A percentile compares a stretch with the other conserved stretches of the same genome.
Evolutionary conservation across 345 rosid genomes (phyloP).

Genomic region (Citrus medica): DNA sequence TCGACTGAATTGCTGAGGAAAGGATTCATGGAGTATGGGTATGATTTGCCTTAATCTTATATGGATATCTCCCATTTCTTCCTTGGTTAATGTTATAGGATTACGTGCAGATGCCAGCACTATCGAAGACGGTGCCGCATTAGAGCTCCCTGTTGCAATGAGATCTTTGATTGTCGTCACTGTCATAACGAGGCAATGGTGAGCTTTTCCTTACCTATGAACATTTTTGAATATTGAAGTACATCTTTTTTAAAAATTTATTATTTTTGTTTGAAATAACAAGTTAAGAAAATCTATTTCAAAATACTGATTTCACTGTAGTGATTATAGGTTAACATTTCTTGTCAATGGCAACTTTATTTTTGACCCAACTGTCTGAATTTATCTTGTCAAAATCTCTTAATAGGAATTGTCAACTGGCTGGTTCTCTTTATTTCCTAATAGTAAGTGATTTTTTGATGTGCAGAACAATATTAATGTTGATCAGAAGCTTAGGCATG

Average conservation of each 20-base stretch:
- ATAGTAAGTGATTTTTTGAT: not conserved
- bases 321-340: not conserved
- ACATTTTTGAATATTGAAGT: not conserved
- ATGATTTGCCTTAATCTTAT: not conserved
- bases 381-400: not conserved
- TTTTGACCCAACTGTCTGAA: not conserved
- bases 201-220: not conserved
- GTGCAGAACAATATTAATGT: conserved; percentile 60
- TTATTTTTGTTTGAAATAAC: not conserved
- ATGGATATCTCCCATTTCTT: not conserved
- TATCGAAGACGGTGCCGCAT: conserved; percentile 71
- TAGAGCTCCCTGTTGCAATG: conserved; percentile 86
- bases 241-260: not conserved
- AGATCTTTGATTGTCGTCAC: conserved; percentile 81
- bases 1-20: conserved; percentile 29
- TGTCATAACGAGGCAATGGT: conserved; percentile 86
- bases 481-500: conserved; percentile 65
- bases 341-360: not conserved
- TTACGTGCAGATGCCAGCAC: conserved; percentile 58
- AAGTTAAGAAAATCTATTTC: not conserved
- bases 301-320: not conserved
- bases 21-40: conserved; percentile 77
- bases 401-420: not conserved
- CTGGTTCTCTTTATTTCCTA: not conserved
- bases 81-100: not conserved